Percentiles rank a stretch among this genome's conserved stretches.
phyloP scores from a whole-genome alignment of 2,329 filamentous ascomycete genomes.

The Alternaria rosae region DNA sequence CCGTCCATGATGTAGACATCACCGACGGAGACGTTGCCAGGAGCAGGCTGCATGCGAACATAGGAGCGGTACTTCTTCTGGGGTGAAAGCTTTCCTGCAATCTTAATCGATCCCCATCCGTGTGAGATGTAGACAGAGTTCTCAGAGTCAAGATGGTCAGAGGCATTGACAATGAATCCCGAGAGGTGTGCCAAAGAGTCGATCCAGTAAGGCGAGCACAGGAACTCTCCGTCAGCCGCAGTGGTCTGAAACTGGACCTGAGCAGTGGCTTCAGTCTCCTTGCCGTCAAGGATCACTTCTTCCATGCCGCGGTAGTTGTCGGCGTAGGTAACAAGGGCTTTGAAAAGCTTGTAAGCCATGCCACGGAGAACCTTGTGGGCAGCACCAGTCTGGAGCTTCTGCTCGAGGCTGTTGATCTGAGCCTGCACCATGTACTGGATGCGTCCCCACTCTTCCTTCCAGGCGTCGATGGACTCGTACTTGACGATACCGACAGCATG shows the following conservation, averaged over 20 bases:
- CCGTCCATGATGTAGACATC: slow-evolving; percentile 68
- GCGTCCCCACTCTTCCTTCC: slow-evolving; percentile 71
- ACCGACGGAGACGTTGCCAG: slow-evolving; percentile 63
- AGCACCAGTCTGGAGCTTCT: slow-evolving; percentile 69
- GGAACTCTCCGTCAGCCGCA: slow-evolving; percentile 62
- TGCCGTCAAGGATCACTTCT: slow-evolving; percentile 65
- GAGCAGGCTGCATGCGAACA: slow-evolving; percentile 67
- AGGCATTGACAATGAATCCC: slow-evolving; percentile 68
- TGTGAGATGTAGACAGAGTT: slow-evolving; percentile 69
- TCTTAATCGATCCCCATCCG: slow-evolving; percentile 67
- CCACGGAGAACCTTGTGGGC: slow-evolving; percentile 77
- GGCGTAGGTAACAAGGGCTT: slow-evolving; percentile 64
- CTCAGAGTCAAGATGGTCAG: slow-evolving; percentile 65
- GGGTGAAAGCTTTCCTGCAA: slow-evolving; percentile 60
- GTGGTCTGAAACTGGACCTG: slow-evolving; percentile 63
- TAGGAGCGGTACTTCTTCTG: slow-evolving; percentile 66
- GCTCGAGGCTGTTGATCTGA: slow-evolving; percentile 70
- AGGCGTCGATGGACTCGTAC: slow-evolving; percentile 67
- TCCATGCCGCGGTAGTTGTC: slow-evolving; percentile 65
- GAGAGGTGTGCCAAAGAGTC: slow-evolving; percentile 65
- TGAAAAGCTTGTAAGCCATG: slow-evolving; percentile 79
- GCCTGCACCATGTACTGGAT: slow-evolving; percentile 66
- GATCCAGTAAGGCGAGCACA: slow-evolving; percentile 67
- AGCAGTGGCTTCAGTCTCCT: slow-evolving; percentile 63
- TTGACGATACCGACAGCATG: slow-evolving; percentile 69